Evolutionary conservation across 116 monocot species (phyloP).

Genomic region (Thalassia testudinum): DNA sequence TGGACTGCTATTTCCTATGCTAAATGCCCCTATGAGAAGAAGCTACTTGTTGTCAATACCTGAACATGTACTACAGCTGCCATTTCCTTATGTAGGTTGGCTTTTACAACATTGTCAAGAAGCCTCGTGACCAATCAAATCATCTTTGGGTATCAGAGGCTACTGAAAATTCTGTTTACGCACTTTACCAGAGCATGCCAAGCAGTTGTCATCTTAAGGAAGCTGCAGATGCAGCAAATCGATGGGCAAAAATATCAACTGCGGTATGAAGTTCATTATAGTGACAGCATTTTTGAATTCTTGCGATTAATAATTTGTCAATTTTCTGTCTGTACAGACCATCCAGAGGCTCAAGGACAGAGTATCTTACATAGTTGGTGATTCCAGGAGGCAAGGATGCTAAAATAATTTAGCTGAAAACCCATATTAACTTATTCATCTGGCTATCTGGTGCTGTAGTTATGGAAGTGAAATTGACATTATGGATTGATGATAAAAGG

Average conservation of each 20-base stretch:
- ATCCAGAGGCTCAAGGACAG: constrained; percentile 46
- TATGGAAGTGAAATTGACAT: too few relatives aligned
- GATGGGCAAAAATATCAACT: constrained; percentile 57
- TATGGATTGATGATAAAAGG: too few relatives aligned
- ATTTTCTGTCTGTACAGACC: constrained; percentile 14
- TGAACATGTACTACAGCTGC: neutral
- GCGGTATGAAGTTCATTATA: constrained; percentile 18
- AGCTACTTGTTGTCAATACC: neutral
- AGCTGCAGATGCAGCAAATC: constrained; percentile 26
- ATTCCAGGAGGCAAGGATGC: constrained; percentile 9
- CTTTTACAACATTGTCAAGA: constrained; percentile 78
- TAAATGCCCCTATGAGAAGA: neutral
- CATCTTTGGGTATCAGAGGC: constrained; percentile 85
- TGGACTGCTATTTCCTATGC: neutral
- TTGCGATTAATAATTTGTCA: neutral
- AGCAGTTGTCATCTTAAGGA: constrained; percentile 50
- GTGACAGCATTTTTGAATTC: neutral
- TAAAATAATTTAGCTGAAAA: neutral
- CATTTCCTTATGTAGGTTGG: constrained; percentile 33
- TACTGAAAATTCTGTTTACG: constrained; percentile 58
- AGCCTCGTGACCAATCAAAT: constrained; percentile 52
- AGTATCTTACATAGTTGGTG: constrained; percentile 26
- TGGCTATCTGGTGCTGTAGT: too few relatives aligned
- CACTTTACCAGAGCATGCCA: constrained; percentile 18
- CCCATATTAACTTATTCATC: too few relatives aligned